These are phyloP conservation scores for Fusarium sambucinum DNA, from an alignment of 2,329 filamentous ascomycete species.

Conservation along the genomic window DNA sequence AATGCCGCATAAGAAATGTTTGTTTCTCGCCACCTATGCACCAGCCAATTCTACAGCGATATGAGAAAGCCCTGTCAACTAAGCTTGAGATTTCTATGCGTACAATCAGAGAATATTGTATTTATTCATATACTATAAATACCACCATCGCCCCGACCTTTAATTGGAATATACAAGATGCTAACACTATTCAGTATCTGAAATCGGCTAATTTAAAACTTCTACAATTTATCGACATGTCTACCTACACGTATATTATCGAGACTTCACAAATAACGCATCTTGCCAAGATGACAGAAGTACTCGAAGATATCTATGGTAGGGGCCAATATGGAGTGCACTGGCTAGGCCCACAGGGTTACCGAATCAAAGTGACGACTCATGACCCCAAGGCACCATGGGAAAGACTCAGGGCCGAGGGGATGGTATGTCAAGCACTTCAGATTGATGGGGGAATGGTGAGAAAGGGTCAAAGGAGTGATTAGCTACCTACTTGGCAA, in stretches of 20 bases:
- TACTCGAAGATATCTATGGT: slow-evolving; percentile 3
- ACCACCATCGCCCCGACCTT: not conserved
- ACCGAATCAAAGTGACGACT: not conserved
- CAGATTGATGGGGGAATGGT: not conserved
- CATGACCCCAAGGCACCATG: not conserved
- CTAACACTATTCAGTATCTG: not conserved
- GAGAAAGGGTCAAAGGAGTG: too few species aligned
- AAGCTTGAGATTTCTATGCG: too few species aligned
- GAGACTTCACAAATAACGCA: not conserved
- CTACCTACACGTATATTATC: not conserved
- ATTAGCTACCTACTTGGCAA: not conserved
- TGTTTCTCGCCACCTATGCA: not conserved
- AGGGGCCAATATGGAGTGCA: not conserved
- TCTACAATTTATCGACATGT: not conserved
- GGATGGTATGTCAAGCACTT: not conserved
- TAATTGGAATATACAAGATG: fast-evolving
- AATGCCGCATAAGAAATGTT: not conserved
- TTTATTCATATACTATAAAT: not conserved
- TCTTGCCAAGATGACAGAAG: not conserved
- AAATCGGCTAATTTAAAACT: too few species aligned
- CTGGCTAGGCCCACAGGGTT: fast-evolving
- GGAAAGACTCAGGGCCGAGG: slow-evolving; percentile 7
- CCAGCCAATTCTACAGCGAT: not conserved
- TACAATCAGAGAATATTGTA: fast-evolving
- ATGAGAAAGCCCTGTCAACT: too few species aligned